phyloP scores from a whole-genome alignment of 2,329 filamentous ascomycete genomes.

The Botrytis aclada region DNA sequence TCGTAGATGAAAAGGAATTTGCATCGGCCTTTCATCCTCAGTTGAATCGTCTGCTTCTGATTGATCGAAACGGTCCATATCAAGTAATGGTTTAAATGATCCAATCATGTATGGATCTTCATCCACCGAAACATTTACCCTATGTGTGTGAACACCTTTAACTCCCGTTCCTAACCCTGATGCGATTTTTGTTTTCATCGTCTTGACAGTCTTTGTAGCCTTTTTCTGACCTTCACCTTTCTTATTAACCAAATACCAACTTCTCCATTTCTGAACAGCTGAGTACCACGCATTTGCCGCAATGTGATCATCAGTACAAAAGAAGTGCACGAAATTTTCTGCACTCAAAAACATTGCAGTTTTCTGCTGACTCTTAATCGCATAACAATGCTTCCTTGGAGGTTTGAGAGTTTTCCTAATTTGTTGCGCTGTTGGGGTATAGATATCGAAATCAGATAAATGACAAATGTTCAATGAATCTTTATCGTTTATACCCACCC shows the following conservation, averaged over 20 bases:
- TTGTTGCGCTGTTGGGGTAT: conserved; percentile 68
- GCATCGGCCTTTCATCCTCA: conserved; percentile 32
- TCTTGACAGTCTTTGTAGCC: conserved; percentile 30
- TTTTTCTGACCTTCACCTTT: conserved; percentile 45
- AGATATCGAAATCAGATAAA: conserved; percentile 89
- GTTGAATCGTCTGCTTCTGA: conserved; percentile 24
- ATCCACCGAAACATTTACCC: conserved; percentile 43
- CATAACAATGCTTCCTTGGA: conserved; percentile 81
- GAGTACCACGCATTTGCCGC: conserved; percentile 68
- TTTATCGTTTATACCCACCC: conserved; percentile 59
- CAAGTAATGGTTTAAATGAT: conserved; percentile 64
- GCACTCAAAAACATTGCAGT: conserved; percentile 77
- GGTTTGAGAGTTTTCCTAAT: conserved; percentile 70
- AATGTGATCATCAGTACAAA: conserved; percentile 71
- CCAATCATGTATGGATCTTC: conserved; percentile 61
- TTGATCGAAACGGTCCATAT: conserved; percentile 55
- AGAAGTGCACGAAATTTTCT: conserved; percentile 89
- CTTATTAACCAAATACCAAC: conserved; percentile 82
- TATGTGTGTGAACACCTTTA: conserved; percentile 31
- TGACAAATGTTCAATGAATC: conserved; percentile 73
- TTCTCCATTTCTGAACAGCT: conserved; percentile 77
- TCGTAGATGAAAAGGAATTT: conserved; percentile 36
- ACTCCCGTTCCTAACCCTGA: conserved; percentile 28
- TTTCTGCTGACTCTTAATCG: conserved; percentile 90
- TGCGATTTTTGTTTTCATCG: conserved; percentile 12